Conservation (phyloP, 768 basidiomycete genomes). For the Collybia sordida region DNA sequence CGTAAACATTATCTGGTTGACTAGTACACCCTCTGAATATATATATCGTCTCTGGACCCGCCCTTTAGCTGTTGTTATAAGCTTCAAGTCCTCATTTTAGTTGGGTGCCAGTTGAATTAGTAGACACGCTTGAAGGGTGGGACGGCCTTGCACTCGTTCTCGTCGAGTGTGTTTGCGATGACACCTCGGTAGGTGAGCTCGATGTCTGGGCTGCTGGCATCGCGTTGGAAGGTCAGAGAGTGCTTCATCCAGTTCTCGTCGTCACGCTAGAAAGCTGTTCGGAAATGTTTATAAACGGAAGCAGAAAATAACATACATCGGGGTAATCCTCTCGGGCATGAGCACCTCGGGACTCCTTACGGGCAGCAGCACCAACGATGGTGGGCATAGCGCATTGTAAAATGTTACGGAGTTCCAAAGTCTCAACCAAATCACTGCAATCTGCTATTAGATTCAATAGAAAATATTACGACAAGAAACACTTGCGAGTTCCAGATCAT, state of each 20-base stretch:
- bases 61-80: neutral
- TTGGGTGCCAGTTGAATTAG: conserved; percentile 33
- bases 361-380: conserved; percentile 87
- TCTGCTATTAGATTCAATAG: conserved; percentile 4
- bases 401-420: conserved; percentile 93
- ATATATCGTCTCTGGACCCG: conserved; percentile 5
- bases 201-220: conserved; percentile 76
- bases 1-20: conserved; percentile 9
- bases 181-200: conserved; percentile 88
- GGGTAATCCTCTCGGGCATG: conserved; percentile 98
- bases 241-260: conserved; percentile 95
- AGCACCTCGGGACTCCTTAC: conserved; percentile 97
- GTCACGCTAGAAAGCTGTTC: conserved; percentile 61
- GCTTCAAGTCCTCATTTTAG: neutral
- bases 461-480: neutral
- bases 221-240: conserved; percentile 89
- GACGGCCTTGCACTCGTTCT: conserved; percentile 94
- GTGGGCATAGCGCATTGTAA: conserved; percentile 96
- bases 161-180: conserved; percentile 84
- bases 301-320: conserved; percentile 54
- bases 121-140: conserved; percentile 98
- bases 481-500: conserved; percentile 99
- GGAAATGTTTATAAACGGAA: neutral
- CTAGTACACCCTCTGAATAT: neutral
- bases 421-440: conserved; percentile 90